phyloP scores from a whole-genome alignment of 768 basidiomycete species.

The Leccinum arenicola region DNA sequence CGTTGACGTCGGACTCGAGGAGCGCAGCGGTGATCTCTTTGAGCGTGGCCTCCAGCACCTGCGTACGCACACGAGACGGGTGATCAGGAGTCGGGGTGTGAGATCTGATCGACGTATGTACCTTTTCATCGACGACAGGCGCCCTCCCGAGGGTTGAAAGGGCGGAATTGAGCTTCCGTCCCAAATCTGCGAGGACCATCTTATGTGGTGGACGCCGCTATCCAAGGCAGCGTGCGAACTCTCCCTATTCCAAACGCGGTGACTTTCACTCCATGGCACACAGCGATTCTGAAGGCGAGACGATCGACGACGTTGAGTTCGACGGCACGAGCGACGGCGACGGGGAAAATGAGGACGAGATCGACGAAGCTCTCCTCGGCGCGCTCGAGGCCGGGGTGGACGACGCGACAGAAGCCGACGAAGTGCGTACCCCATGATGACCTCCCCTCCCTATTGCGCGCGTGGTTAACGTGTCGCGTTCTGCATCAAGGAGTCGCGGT shows the following conservation, averaged over 20 bases:
- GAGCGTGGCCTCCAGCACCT: constrained; percentile 92
- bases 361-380: constrained; percentile 61
- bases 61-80: constrained; percentile 10
- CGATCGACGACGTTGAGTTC: constrained; percentile 56
- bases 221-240: constrained; percentile 29
- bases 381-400: constrained; percentile 54
- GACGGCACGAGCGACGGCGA: constrained; percentile 46
- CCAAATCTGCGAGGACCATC: constrained; percentile 97
- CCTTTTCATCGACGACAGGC: constrained; percentile 90
- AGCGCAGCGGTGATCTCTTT: constrained; percentile 95
- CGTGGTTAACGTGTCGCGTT: constrained; percentile 6
- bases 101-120: constrained; percentile 28
- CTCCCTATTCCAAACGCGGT: not conserved
- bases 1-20: constrained; percentile 97
- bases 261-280: constrained; percentile 38
- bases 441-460: not conserved
- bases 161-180: constrained; percentile 90
- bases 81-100: not conserved
- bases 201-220: constrained; percentile 20
- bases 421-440: constrained; percentile 45
- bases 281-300: constrained; percentile 66
- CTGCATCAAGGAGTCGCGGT: constrained; percentile 47
- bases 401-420: constrained; percentile 68
- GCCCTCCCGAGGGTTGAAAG: constrained; percentile 85
- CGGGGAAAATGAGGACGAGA: constrained; percentile 46